phyloP scores from a whole-genome alignment of 768 basidiomycete species.

The Tylopilus sp. region DNA sequence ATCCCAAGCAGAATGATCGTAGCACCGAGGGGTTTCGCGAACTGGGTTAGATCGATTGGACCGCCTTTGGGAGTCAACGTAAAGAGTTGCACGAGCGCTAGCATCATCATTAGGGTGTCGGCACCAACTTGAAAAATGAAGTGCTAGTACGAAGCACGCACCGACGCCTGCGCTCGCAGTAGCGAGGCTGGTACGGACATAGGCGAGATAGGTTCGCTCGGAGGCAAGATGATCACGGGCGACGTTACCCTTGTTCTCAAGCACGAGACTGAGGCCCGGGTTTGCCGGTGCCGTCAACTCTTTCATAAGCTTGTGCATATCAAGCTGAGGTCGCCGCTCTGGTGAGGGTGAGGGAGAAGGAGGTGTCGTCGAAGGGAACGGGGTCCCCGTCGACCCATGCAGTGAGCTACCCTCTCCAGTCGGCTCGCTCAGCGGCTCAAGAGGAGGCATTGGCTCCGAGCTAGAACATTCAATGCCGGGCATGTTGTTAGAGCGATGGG shows the following conservation, averaged over 20 bases:
- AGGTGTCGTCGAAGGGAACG: not conserved
- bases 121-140: not conserved
- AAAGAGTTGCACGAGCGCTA: conserved; percentile 56
- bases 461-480: conserved; percentile 1
- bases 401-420: conserved; percentile 6
- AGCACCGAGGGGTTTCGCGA: conserved; percentile 53
- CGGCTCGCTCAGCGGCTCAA: conserved; percentile 17
- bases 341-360: not conserved
- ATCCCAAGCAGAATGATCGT: conserved; percentile 44
- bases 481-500: conserved; percentile 9
- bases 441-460: conserved; percentile 18
- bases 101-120: not conserved
- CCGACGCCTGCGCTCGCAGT: conserved; percentile 59
- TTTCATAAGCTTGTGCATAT: not conserved
- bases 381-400: not conserved
- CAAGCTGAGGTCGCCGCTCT: not conserved
- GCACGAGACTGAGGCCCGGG: conserved; percentile 32
- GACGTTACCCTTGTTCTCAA: conserved; percentile 60
- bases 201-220: conserved; percentile 62
- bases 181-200: conserved; percentile 60
- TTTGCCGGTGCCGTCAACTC: conserved; percentile 6
- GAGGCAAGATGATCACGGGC: conserved; percentile 64
- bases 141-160: conserved; percentile 27
- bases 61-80: conserved; percentile 27
- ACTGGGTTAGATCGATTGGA: conserved; percentile 20